phyloP scores from a whole-genome alignment of 352 stramenopile species.

The Thraustotheca clavata region DNA sequence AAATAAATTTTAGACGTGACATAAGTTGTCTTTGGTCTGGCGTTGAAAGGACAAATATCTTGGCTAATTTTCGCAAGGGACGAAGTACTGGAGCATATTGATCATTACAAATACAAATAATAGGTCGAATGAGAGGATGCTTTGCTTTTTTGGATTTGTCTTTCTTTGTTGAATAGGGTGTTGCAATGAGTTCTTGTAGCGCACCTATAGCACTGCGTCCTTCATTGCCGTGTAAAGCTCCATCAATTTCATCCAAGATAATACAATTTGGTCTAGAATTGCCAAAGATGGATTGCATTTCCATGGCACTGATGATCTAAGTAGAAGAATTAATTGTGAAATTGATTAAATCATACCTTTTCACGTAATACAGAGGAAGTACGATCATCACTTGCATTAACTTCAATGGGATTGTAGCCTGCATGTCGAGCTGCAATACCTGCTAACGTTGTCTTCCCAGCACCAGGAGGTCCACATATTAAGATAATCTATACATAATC shows the following conservation, averaged over 20 bases:
- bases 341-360: conserved; percentile 74
- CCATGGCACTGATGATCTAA: conserved; percentile 84
- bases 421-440: conserved; percentile 93
- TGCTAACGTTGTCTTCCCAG: conserved; percentile 96
- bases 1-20: conserved; percentile 88
- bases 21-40: conserved; percentile 84
- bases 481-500: conserved; percentile 82
- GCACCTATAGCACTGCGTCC: conserved; percentile 79
- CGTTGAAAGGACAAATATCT: conserved; percentile 89
- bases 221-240: conserved; percentile 85
- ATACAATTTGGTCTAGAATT: conserved; percentile 93
- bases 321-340: background rate
- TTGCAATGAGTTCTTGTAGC: conserved; percentile 89
- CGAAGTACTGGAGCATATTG: conserved; percentile 93
- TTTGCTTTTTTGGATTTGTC: conserved; percentile 34
- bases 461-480: conserved; percentile 88
- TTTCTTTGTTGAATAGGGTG: conserved; percentile 48
- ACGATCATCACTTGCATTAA: conserved; percentile 98
- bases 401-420: conserved; percentile 95
- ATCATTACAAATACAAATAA: conserved; percentile 99
- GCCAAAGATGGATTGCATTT: conserved; percentile 85
- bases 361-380: conserved; percentile 87
- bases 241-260: conserved; percentile 98
- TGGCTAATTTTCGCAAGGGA: conserved; percentile 89
- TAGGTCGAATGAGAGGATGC: conserved; percentile 84